phyloP scores from a whole-genome alignment of 1,284 basidiomycete genomes.

The Cryptococcus sp. region DNA sequence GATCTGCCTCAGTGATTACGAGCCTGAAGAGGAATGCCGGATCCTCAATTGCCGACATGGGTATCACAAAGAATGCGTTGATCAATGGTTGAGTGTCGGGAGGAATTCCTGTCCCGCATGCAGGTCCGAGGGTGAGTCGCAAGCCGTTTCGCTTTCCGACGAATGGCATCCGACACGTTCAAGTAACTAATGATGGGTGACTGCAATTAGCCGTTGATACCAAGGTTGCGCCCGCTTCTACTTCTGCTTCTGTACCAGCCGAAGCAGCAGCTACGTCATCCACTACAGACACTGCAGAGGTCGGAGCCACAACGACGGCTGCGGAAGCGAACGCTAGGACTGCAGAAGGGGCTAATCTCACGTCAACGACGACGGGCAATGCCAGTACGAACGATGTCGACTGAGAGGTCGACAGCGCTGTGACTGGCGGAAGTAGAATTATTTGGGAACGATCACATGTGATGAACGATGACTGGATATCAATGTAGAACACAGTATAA shows the following conservation, averaged over 20 bases:
- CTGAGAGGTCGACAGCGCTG: no score
- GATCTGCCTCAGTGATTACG: conserved; percentile 82
- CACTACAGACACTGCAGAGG: no score
- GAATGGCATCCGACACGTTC: conserved; percentile 4
- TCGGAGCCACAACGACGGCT: no score
- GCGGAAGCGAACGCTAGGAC: no score
- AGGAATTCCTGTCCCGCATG: conserved; percentile 90
- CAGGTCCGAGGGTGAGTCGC: conserved; percentile 43
- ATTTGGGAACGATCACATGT: no score
- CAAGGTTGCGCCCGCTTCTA: conserved; percentile 1
- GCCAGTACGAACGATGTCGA: no score
- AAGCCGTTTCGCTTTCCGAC: neutral
- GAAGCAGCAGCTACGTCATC: neutral
- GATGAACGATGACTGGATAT: no score
- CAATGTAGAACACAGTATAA: no score
- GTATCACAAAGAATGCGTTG: conserved; percentile 83
- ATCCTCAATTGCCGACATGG: conserved; percentile 78
- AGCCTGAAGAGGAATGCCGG: conserved; percentile 70
- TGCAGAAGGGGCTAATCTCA: no score
- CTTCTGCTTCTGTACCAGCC: neutral
- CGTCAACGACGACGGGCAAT: no score
- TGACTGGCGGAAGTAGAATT: no score
- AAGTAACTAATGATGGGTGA: neutral
- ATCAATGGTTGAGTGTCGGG: conserved; percentile 78
- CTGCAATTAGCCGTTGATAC: conserved; percentile 18